Percentiles rank a stretch among this genome's conserved stretches.
These are phyloP conservation scores for Puccinia polysora DNA, from an alignment of 1,284 basidiomycete species.

Conservation along the genomic window DNA sequence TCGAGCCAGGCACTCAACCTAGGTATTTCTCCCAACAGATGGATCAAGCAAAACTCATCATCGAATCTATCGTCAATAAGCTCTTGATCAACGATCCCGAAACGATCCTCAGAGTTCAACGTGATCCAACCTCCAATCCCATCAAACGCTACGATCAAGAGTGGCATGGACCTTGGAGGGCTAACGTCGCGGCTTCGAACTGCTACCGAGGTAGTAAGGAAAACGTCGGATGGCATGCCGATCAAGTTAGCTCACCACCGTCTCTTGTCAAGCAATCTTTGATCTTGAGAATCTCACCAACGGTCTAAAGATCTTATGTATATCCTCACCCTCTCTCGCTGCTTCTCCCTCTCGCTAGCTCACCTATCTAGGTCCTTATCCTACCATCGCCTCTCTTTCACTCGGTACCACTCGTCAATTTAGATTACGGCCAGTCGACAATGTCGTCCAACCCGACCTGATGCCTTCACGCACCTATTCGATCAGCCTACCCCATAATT, in stretches of 20 bases:
- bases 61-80: conserved; percentile 72
- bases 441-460: conserved; percentile 53
- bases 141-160: conserved; percentile 64
- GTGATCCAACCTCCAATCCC: neutral
- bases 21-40: conserved; percentile 65
- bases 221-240: conserved; percentile 48
- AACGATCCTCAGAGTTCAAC: conserved; percentile 14
- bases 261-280: too few relatives aligned
- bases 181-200: conserved; percentile 86
- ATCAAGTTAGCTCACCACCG: too few relatives aligned
- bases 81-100: conserved; percentile 61
- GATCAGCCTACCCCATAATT: conserved; percentile 76
- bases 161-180: conserved; percentile 71
- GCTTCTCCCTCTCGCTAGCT: conserved; percentile 57
- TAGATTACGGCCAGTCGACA: conserved; percentile 65
- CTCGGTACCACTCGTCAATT: conserved; percentile 61
- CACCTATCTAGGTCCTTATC: conserved; percentile 74
- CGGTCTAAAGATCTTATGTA: too few relatives aligned
- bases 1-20: conserved; percentile 58
- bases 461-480: conserved; percentile 67
- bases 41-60: conserved; percentile 69
- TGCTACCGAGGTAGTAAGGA: conserved; percentile 78
- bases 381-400: conserved; percentile 86
- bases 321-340: neutral
- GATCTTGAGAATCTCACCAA: too few relatives aligned